Evolutionary conservation across 805 yeast genomes (phyloP).

Genomic region (Teunomyces barrocoloradensis): DNA sequence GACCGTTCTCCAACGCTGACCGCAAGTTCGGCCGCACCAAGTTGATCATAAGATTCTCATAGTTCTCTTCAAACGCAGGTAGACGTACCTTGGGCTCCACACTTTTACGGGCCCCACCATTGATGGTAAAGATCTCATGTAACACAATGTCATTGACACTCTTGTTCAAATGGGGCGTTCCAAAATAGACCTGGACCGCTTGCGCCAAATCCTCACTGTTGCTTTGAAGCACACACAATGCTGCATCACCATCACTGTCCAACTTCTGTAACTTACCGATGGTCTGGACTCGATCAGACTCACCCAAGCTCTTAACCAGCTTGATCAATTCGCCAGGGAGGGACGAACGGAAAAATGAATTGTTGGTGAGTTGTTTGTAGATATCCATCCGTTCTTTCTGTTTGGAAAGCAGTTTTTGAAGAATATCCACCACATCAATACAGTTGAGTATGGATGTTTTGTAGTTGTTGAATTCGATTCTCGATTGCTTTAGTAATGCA

Average conservation of each 20-base stretch:
- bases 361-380: conserved; percentile 18
- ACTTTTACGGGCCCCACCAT: conserved; percentile 16
- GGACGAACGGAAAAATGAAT: neutral
- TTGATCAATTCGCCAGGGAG: neutral
- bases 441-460: conserved; percentile 25
- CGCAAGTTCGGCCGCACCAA: conserved; percentile 37
- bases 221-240: neutral
- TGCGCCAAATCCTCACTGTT: neutral
- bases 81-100: neutral
- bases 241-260: neutral
- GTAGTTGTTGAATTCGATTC: conserved; percentile 20
- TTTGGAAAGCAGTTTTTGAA: conserved; percentile 12
- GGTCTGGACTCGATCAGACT: neutral
- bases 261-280: neutral
- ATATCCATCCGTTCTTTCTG: conserved; percentile 19
- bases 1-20: conserved; percentile 25
- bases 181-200: conserved; percentile 10
- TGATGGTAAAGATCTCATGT: conserved; percentile 32
- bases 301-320: neutral
- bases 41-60: conserved; percentile 36
- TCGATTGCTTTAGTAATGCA: conserved; percentile 16
- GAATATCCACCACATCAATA: conserved; percentile 18
- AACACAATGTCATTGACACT: conserved; percentile 26
- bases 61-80: conserved; percentile 33
- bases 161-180: conserved; percentile 15